A percentile compares a stretch with the other conserved stretches of the same genome.
These are phyloP conservation scores for Ophiostoma sp. DNA, from an alignment of 2,329 filamentous ascomycete genomes.

Conservation along the genomic window DNA sequence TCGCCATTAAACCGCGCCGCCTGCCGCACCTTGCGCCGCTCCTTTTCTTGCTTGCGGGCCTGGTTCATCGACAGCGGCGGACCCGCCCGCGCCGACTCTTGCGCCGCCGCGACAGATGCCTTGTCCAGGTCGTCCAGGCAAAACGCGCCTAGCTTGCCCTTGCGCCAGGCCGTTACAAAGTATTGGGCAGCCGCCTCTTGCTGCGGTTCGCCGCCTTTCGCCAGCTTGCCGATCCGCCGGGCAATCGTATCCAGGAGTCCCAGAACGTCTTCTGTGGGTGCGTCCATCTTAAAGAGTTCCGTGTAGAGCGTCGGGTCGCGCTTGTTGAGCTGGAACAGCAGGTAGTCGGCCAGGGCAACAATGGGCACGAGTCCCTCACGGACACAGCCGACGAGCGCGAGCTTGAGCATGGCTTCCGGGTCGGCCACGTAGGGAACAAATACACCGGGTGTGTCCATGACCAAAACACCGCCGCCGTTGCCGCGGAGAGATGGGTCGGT, in stretches of 20 bases:
- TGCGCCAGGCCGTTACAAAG: constrained; percentile 79
- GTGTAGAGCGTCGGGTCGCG: constrained; percentile 62
- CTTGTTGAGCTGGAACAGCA: constrained; percentile 80
- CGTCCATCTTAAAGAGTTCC: constrained; percentile 49
- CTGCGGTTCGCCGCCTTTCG: constrained; percentile 70
- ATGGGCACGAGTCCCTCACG: constrained; percentile 82
- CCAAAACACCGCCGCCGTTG: constrained; percentile 66
- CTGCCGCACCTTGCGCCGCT: constrained; percentile 47
- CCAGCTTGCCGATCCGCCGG: constrained; percentile 70
- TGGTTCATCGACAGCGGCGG: constrained; percentile 64
- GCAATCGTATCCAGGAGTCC: constrained; percentile 72
- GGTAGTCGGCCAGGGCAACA: constrained; percentile 81
- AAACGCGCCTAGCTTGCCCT: constrained; percentile 73
- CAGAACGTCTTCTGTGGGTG: constrained; percentile 81
- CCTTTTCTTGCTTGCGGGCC: constrained; percentile 66
- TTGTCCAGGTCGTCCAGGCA: constrained; percentile 74
- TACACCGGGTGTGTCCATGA: constrained; percentile 91
- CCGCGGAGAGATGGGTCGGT: constrained; percentile 29
- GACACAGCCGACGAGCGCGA: constrained; percentile 87
- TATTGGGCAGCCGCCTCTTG: constrained; percentile 73
- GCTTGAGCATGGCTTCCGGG: constrained; percentile 86
- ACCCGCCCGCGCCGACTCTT: constrained; percentile 46
- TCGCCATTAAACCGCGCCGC: constrained; percentile 35
- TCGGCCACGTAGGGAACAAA: constrained; percentile 90
- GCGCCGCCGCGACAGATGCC: constrained; percentile 54